Evolutionary conservation across 2,329 filamentous ascomycete species (phyloP), one percentile per base, ranked within the genome.

Genomic region (Trichoderma sp.): DNA sequence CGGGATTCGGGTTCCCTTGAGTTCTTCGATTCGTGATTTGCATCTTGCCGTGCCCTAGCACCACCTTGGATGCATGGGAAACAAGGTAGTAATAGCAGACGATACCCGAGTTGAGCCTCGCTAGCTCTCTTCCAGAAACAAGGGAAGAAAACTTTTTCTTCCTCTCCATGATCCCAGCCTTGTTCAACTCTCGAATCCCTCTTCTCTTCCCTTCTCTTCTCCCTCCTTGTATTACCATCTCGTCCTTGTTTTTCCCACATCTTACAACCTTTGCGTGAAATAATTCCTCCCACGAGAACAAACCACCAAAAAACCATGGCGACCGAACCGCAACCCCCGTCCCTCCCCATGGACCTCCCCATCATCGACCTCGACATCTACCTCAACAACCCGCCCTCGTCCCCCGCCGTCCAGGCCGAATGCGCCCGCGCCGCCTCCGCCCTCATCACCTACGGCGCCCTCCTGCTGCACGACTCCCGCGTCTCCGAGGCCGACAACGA

Each of bases 351-450:
- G 85, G 81, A 87, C 68, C 80, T 88, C 59, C 85, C 85, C 57
- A 76, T 88, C 71, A 78, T 87, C 72, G 82, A 88, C 76, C 82
- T 88, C 41, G 84, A 88, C 73, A 68, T 84, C 69, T 88, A 85
- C 72, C 83, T 83, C 57, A 71, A 75, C 68, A 73, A 80, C 24
- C 73, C 80, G 0, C 74, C 73, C 47, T 74, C 78, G 70, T 81
- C 81, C 1, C 69, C 80, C 45, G 77, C 73, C 5, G 81, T 82
- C 19, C 78, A 76, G 21, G 79, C 78, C 45, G 85, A 88, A 72
- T 87, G 85, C 72, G 73, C 71, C 52, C 81, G 80, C 68, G 85
- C 83, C 3, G 84, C 85, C 52, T 73, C 80, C 17, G 85, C 84
- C 39, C 82, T 88, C 64, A 83, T 87, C 72, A 81, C 82, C 17